phyloP scores from a whole-genome alignment of 768 basidiomycete genomes.

The Lentinula raphanica region DNA sequence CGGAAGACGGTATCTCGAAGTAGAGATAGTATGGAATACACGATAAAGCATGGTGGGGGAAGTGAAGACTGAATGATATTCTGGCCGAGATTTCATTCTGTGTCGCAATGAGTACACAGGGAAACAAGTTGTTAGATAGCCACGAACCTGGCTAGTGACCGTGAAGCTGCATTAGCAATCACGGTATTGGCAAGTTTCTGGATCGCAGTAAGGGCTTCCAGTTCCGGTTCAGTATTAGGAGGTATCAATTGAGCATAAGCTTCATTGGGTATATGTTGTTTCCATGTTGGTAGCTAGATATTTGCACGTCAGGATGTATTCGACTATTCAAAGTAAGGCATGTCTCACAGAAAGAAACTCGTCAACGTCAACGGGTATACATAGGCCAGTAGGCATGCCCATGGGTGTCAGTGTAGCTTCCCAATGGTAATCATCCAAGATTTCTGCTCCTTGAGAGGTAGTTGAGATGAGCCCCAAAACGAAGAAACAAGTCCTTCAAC shows the following conservation, averaged over 20 bases:
- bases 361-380: conserved; percentile 80
- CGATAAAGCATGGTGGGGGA: conserved; percentile 80
- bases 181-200: conserved; percentile 95
- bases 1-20: conserved; percentile 85
- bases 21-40: conserved; percentile 82
- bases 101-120: conserved; percentile 3
- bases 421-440: conserved; percentile 91
- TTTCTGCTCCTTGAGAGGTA: conserved; percentile 87
- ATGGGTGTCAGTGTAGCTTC: conserved; percentile 84
- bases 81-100: conserved; percentile 75
- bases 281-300: conserved; percentile 68
- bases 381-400: conserved; percentile 84
- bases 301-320: conserved; percentile 1
- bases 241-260: conserved; percentile 51
- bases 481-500: conserved; percentile 86
- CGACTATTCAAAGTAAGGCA: not conserved
- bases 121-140: not conserved
- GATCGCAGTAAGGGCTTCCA: conserved; percentile 83
- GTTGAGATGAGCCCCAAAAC: conserved; percentile 90
- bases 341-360: conserved; percentile 70
- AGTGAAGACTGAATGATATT: conserved; percentile 69
- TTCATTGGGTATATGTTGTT: conserved; percentile 29
- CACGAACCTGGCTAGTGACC: conserved; percentile 75
- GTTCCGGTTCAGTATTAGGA: conserved; percentile 64
- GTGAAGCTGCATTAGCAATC: conserved; percentile 90